Evolutionary conservation across 108 stramenopile genomes (phyloP), one percentile per base, ranked within the genome.

Genomic region (Seminavis robusta): DNA sequence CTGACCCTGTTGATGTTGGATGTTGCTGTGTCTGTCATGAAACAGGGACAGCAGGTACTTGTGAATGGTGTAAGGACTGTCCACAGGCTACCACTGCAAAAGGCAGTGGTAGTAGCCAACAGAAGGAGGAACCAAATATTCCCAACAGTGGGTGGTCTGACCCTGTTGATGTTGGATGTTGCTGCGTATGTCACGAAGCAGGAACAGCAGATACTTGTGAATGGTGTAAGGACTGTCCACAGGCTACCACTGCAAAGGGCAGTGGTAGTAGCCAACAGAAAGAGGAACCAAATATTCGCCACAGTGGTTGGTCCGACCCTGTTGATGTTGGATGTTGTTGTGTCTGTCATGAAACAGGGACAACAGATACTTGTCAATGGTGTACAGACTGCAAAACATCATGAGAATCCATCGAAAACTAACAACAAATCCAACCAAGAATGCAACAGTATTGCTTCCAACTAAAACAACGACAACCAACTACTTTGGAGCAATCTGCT

Each of bases 21-120:
- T 92, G 91, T 51, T 88, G 91, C 38, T 92, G 91, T 52, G 83
- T 87, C 4, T 86, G 85, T 60, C 85, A 84, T 58, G 81, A 81
- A 38, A 63, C 61, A 37, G 77, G 73, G 21, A 44, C 55, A 0
- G 19, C 3, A 42, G 20, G 23, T 9, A 73, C 59, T 8, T 76
- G 84, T 21, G 51, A 27, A 40, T 90, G 84, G 89, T 81, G 82
- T 40, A 28, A 41, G n/a, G 74, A 76, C 32, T 65, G 77, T 42
- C 23, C 20, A 5, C 8, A 3, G 5, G 20, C 23, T 42, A 7
- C 23, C 20, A 21, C 23, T 9, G 19, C 41, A 4, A 25, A 31
- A 49, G 43, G n/a, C n/a, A n/a, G n/a, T n/a, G n/a, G n/a, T n/a
- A n/a, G n/a, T n/a, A n/a, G n/a, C n/a, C n/a, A 51, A 47, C 17